Base-by-base conservation (phyloP, 2,329 filamentous ascomycete species). In the Fusarium buharicum region DNA sequence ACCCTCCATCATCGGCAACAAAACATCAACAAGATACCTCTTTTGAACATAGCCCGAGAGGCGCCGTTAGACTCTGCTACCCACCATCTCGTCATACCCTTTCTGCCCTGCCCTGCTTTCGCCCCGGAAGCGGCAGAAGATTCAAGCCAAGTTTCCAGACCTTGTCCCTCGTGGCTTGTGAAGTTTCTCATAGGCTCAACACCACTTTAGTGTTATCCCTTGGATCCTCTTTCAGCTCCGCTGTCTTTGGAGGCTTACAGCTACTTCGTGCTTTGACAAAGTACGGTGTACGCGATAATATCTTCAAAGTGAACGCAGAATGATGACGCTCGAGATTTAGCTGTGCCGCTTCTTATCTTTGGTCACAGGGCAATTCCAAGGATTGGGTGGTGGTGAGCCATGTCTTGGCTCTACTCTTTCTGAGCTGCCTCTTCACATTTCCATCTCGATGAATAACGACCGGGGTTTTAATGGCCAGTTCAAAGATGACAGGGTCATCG, bases 41-140 rank as follows among this genome's bases (percentile, higher is more conserved):
- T 62, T 27, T 36, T 46, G 18, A 41, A 24, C 18, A 38, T 59
- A 45, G 58, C 48, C 31, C 37, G 27, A 36, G 28, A 44, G 40
- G 39, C 34, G 50, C 27, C 20, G 31, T 45, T 36, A 24, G 37
- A 12, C n/a, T 18, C 20, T 45, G 22, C 38, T 62, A 53, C 39
- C 61, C 61, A 65, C 50, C 43, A 51, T 52, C 33, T 51, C 30
- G 39, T 56, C 55, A 53, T 60, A 28, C 27, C 44, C 51, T 31
- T 22, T 46, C 41, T 64, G 55, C 54, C 54, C 27, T 52, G 40
- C 50, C 43, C 43, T 53, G 36, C 36, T 53, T 50, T 30, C 62
- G 39, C 45, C 59, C 59, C 47, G 59, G 59, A 62, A 56, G 57
- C 57, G 61, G 61, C 57, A 64, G 52, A 63, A 45, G 53, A 48